A percentile compares a stretch with the other conserved stretches of the same genome.
Evolutionary conservation across 495 filamentous ascomycete genomes (phyloP).

Genomic region (Trichoderma orchidacearum): DNA sequence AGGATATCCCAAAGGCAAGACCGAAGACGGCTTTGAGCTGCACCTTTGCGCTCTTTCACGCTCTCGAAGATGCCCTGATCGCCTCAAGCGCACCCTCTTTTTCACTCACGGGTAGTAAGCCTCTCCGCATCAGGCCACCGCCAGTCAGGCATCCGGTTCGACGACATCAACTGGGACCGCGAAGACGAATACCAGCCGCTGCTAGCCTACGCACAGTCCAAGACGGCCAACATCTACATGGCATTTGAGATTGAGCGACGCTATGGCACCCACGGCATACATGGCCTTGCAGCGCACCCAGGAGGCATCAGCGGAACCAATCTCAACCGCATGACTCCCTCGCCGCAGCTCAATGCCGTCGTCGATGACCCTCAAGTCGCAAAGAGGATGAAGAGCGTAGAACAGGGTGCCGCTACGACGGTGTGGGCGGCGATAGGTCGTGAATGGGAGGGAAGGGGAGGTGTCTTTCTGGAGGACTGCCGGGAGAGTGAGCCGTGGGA

Average conservation of each 20-base stretch:
- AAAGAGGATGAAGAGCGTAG: constrained; percentile 18
- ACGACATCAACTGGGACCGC: constrained; percentile 28
- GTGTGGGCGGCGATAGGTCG: constrained; percentile 30
- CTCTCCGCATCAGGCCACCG: constrained; percentile 26
- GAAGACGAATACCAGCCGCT: constrained; percentile 10
- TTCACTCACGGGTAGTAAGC: constrained; percentile 19
- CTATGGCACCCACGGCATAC: constrained; percentile 8
- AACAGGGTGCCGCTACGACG: constrained; percentile 38
- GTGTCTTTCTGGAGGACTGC: constrained; percentile 27
- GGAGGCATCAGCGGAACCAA: constrained; percentile 11
- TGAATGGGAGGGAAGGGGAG: constrained; percentile 25
- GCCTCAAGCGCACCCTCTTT: constrained; percentile 15
- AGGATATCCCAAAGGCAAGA: constrained; percentile 20
- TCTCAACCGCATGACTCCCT: neutral
- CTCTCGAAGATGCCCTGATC: constrained; percentile 29
- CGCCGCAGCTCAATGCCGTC: constrained; percentile 7
- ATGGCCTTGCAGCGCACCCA: constrained; percentile 9
- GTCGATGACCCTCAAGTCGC: neutral
- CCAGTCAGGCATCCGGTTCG: constrained; percentile 20
- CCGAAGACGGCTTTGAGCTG: constrained; percentile 30
- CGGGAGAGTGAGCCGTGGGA: neutral
- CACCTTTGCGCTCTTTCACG: constrained; percentile 40
- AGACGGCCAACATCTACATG: constrained; percentile 34
- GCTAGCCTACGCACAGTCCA: constrained; percentile 33
- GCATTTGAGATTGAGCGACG: constrained; percentile 12